Base-by-base conservation (phyloP, 805 yeast genomes). In the Pichia thaimueangensis region DNA sequence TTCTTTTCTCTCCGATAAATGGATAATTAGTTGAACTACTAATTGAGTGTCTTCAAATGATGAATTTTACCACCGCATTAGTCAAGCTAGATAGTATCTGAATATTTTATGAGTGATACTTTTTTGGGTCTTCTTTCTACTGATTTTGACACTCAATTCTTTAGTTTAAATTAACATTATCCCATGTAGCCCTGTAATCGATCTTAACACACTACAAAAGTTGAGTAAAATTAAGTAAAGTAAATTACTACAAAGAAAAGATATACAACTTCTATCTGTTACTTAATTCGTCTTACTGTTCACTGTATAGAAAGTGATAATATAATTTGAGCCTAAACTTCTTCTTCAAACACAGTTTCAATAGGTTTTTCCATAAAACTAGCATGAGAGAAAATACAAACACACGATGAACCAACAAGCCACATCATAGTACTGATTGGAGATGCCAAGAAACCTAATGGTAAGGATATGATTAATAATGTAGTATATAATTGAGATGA, bases 341-440 rank as follows among this genome's bases (percentile, higher is more conserved):
- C 50, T 62, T 89, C 97, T 64, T 89, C 96, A 59, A 93, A 93
- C 17, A 93, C 97, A 29, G 94, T 84, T 70, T 93, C 98, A 52
- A 93, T 86, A 34, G 99, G 99, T 67, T 93, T 93, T 62, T 93
- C 98, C 83, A 93, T 76, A 51, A 93, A 73, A 13, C 91, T 70
- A 35, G 98, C 98, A 65, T 93, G 99, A 4, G 95, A 77, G 43
- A 89, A 69, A 31, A 93, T 89, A 39, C 83, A 65, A 41, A 88
- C 93, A 20, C 84, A 80, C 12, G 95, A 82, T 5, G 97, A 93
- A 57, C 98, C 97, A 57, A 93, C 78, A 55, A 93, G 76, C 99
- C 99, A 93, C 77, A 93, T 74, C 70, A 93, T 67, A 12, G 98
- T 88, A 45, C 94, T 77, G 52, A 93, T 62, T 43, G 69, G 69